Percentiles rank a stretch among this genome's conserved stretches.
Evolutionary conservation across 208 protist genomes (phyloP).

Genomic region (Strigomonas galati): DNA sequence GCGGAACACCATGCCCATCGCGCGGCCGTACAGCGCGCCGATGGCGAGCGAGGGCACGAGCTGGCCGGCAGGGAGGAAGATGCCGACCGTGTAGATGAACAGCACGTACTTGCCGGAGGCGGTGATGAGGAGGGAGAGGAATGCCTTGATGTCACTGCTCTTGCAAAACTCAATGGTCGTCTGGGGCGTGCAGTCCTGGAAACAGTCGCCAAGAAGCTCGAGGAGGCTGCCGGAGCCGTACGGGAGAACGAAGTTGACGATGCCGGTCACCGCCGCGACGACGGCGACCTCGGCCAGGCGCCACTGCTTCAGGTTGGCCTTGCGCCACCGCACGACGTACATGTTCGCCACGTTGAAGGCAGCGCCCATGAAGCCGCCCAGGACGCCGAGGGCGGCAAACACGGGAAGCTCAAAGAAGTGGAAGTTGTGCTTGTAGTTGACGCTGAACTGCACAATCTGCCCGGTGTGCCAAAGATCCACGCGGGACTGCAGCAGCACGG

Average conservation of each 20-base stretch:
- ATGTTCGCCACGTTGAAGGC: constrained; percentile 69
- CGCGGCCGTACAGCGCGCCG: constrained; percentile 78
- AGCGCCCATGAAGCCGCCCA: constrained; percentile 68
- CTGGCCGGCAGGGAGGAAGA: constrained; percentile 81
- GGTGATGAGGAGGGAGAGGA: constrained; percentile 54
- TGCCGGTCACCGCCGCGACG: constrained; percentile 44
- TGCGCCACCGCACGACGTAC: constrained; percentile 44
- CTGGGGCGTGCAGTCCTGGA: constrained; percentile 67
- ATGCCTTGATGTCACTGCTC: constrained; percentile 32
- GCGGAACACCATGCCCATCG: constrained; percentile 63
- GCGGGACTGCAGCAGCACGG: constrained; percentile 70
- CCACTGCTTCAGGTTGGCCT: constrained; percentile 52
- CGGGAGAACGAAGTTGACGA: constrained; percentile 66
- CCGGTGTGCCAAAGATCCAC: constrained; percentile 74
- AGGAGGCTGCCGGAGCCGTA: constrained; percentile 56
- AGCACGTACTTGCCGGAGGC: constrained; percentile 51
- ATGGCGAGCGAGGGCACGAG: constrained; percentile 92
- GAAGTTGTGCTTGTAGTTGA: constrained; percentile 83
- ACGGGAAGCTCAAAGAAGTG: constrained; percentile 78
- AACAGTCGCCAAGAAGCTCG: constrained; percentile 66
- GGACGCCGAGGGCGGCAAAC: constrained; percentile 58
- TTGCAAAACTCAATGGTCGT: constrained; percentile 53
- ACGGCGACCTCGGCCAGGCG: constrained; percentile 63
- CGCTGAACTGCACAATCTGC: constrained; percentile 74
- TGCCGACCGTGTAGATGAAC: constrained; percentile 64